Base-by-base conservation (phyloP, 768 basidiomycete genomes). In the Neoboletus brunneissimus region DNA sequence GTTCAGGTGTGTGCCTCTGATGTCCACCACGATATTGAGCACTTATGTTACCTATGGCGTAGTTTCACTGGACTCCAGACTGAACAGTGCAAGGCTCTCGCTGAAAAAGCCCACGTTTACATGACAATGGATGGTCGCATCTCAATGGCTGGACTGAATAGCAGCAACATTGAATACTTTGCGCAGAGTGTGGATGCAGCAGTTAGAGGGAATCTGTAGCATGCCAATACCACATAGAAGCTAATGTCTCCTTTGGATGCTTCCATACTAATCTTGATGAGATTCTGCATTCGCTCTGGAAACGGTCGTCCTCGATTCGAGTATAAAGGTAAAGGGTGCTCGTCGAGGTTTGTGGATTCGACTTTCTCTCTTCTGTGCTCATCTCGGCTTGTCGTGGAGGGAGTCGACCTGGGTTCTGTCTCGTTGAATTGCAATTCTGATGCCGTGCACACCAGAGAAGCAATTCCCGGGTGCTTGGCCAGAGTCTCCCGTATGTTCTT, bases 111-210 rank as follows among this genome's bases (percentile, higher is more conserved):
- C 5, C 91, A 95, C 70, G 79, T 96, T 60, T 96, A 96, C 75
- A 89, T 95, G 89, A 95, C 94, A n/a, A 79, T 81, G 54, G 89
- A 95, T 71, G 94, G 94, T 20, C 87, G 94, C 63, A 94, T 95
- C 65, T 92, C 91, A 43, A 96, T 95, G 92, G 91, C 93, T 58
- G 94, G 91, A 34, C 74, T 96, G 67, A 96, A 95, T 78, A 74
- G 75, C 57, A 70, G 75, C 67, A 96, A 96, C 79, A 84, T 96
- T 64, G 85, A 87, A 65, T 91, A 95, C 79, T 94, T 97, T 71
- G 92, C 94, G 3, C 81, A 92, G 75, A 84, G 85, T 66, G 88
- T 96, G 54, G 82, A 91, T 73, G 84, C 84, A 65, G 91, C 87
- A 56, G 91, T 94, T 61, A 86, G 83, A 76, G 88, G 88, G 62